Evolutionary conservation across 2,329 filamentous ascomycete genomes (phyloP), one percentile per base, ranked within the genome.

Genomic region (Colletotrichum graminicola): DNA sequence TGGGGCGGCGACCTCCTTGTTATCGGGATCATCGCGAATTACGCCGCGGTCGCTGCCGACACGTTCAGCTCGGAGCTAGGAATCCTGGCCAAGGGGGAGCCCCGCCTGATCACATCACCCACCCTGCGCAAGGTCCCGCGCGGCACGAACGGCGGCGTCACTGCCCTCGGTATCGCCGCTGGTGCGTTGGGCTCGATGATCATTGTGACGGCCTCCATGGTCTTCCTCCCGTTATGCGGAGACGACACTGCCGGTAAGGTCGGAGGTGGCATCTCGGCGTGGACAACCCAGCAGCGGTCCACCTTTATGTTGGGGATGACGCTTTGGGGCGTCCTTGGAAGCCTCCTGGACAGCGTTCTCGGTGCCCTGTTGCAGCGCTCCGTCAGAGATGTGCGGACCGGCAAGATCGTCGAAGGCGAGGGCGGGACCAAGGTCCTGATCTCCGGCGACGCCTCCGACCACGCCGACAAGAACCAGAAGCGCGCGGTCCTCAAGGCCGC

Each of bases 21-120:
- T 14, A 78, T 92, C 26, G 91, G 91, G 16, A 91, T 92, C 75
- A 88, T 93, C 75, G 89, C 90, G 52, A 95, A 97, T 83, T 99
- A 99, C 78, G 95, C 94, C 34, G 93, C 94, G 60, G 94, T 97
- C 12, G 91, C 94, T 26, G 94, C 95, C 61, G 96, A 99, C 80
- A 99, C 96, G 0, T 96, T 98, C 80, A 95, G 93, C 68, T 97
- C 94, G 14, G 96, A 99, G 83, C 90, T 99, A 26, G 96, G 96
- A 18, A 99, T 99, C 67, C 86, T 99, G 16, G 92, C 95, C 8
- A 89, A 87, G 71, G 87, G 87, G 32, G 84, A 89, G 55, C 96
- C 96, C 11, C 90, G 95, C 45, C 89, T 99, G 47, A 95, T 99
- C 78, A 98, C 94, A 5, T 95, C 93, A 18, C 90, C 88, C 21